Evolutionary conservation across 2,329 filamentous ascomycete genomes (phyloP), one percentile per base, ranked within the genome.

Genomic region (Ophiostoma sp.): DNA sequence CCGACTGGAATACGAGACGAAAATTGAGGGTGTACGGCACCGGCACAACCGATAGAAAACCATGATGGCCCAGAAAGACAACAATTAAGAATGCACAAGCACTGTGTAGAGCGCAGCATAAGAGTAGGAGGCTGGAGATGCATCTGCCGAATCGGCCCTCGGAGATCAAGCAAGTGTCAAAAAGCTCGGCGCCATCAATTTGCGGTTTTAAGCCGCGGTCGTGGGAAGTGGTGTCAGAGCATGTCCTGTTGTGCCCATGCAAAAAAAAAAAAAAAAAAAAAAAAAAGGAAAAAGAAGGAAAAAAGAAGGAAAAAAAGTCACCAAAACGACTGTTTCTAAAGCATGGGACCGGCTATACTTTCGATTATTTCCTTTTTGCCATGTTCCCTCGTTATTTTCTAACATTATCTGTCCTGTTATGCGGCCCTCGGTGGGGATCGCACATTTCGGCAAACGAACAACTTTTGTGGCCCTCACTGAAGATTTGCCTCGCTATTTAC

Each of bases 131-230:
- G 55, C 57, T 36, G 57, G 57, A 42, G 33, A 64, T 25, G n/a
- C 70, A 66, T 52, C 55, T 71, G 57, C 57, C 70, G 57, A 71
- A n/a, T 52, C 70, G 70, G 57, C 39, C 70, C 57, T 71, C 70
- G 45, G 57, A 39, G 57, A 61, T 48, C 52, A 36, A 36, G 19
- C 19, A 6, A 31, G 36, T 39, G 36, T 25, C 69, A 61, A 50
- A 33, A 48, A 15, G 28, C 42, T 71, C 69, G 69, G 69, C 69
- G 42, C 39, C 69, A 71, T 39, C 19, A 11, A 25, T 45, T 45
- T 31, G 48, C n/a, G 33, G 28, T 33, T 42, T 45, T 36, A 42
- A 52, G 22, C 52, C 36, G 52, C n/a, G 28, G 52, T 28, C 17
- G 11, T 45, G 36, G 61, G 4, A 66, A 15, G 4, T 28, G 61